These are phyloP conservation scores for Priceomyces haplophilus DNA, from an alignment of 805 yeast species.

Conservation along the genomic window DNA sequence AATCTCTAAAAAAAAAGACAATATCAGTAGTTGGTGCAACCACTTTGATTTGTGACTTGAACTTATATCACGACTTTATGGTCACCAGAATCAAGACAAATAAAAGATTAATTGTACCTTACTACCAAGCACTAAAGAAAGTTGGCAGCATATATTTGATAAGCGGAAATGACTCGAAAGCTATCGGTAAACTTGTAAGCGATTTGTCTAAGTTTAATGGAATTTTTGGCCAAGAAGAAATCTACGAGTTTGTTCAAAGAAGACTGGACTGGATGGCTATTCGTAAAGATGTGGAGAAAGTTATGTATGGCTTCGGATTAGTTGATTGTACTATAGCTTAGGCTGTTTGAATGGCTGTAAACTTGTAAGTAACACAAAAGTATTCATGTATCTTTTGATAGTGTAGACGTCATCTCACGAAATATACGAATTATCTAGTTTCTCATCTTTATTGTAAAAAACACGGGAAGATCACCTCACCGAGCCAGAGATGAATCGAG, in stretches of 20 bases:
- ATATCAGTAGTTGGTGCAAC: constrained; percentile 83
- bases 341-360: too few species aligned
- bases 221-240: constrained; percentile 85
- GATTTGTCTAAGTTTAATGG: constrained; percentile 87
- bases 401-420: background rate
- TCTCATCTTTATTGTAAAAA: background rate
- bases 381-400: background rate
- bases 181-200: constrained; percentile 77
- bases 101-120: constrained; percentile 68
- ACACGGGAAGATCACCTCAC: too few species aligned
- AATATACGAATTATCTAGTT: background rate
- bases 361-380: constrained; percentile 28
- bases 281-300: constrained; percentile 79
- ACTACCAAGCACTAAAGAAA: constrained; percentile 75
- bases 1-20: constrained; percentile 66
- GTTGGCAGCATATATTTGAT: constrained; percentile 83
- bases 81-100: constrained; percentile 45
- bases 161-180: constrained; percentile 68
- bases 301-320: constrained; percentile 87
- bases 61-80: constrained; percentile 72
- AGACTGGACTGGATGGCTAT: constrained; percentile 83
- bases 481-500: background rate
- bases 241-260: constrained; percentile 86
- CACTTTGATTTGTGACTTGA: constrained; percentile 75
- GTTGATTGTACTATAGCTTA: constrained; percentile 62